phyloP scores from a whole-genome alignment of 1,139 yeast species.

The Sugiyamaella castrensis region DNA sequence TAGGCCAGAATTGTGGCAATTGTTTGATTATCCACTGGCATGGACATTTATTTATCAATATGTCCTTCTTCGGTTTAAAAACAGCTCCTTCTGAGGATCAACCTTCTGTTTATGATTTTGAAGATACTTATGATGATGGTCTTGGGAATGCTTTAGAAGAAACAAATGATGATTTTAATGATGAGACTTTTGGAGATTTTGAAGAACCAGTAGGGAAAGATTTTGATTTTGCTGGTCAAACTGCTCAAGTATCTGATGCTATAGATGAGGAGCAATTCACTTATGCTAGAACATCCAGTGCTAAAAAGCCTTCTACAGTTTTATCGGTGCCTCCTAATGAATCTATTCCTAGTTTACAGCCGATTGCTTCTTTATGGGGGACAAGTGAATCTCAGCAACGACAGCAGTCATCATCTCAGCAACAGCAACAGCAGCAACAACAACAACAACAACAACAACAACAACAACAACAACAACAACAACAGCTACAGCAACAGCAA shows the following conservation, averaged over 20 bases:
- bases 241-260: slow-evolving; percentile 40
- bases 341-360: slow-evolving; percentile 48
- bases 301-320: slow-evolving; percentile 16
- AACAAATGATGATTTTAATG: slow-evolving; percentile 77
- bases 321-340: slow-evolving; percentile 18
- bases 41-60: slow-evolving; percentile 12
- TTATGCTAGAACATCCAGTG: slow-evolving; percentile 23
- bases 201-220: slow-evolving; percentile 54
- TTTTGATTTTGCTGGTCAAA: slow-evolving; percentile 62
- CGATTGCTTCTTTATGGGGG: slow-evolving; percentile 68
- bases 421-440: slow-evolving; percentile 21
- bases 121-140: slow-evolving; percentile 75
- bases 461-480: slow-evolving; percentile 12
- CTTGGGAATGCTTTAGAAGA: slow-evolving; percentile 66
- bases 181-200: slow-evolving; percentile 78
- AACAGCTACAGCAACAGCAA: slow-evolving; percentile 25
- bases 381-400: slow-evolving; percentile 19
- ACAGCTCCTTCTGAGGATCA: slow-evolving; percentile 29
- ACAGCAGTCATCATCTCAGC: not conserved
- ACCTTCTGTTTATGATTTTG: slow-evolving; percentile 57
- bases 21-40: too few relatives aligned
- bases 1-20: too few relatives aligned
- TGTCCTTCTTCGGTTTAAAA: slow-evolving; percentile 43
- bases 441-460: not conserved
- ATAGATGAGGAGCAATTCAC: slow-evolving; percentile 36